Percentiles rank a stretch among this genome's conserved stretches.
phyloP scores from a whole-genome alignment of 2,329 filamentous ascomycete genomes.

The Sclerotinia subarctica region DNA sequence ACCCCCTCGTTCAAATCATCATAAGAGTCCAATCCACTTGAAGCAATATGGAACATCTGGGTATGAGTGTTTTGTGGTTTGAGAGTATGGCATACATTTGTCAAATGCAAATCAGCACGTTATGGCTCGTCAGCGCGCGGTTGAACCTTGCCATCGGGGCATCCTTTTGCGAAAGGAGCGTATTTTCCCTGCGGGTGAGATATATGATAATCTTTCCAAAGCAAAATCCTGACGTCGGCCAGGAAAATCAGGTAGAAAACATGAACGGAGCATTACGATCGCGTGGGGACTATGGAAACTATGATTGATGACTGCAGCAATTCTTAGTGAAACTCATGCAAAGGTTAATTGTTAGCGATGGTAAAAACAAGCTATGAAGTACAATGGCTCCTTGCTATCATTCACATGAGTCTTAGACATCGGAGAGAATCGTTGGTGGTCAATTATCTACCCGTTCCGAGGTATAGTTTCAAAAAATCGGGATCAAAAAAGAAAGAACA shows the following conservation, averaged over 20 bases:
- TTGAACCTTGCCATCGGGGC: neutral
- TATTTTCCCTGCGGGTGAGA: neutral
- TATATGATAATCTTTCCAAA: neutral
- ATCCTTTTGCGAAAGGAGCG: neutral
- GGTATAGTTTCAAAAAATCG: neutral
- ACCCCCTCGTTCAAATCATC: neutral
- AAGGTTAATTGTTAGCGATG: neutral
- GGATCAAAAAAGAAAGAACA: slow-evolving; percentile 1
- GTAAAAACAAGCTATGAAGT: neutral
- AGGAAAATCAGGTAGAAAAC: neutral
- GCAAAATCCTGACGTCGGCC: neutral
- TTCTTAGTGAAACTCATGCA: neutral
- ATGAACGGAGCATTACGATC: neutral
- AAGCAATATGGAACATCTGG: neutral
- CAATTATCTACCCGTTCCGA: slow-evolving; percentile 7
- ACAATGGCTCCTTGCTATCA: neutral
- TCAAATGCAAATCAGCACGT: neutral
- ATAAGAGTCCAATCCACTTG: neutral
- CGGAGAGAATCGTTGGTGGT: neutral
- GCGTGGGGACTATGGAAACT: slow-evolving; percentile 1
- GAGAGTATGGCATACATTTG: neutral
- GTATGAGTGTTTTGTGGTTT: neutral
- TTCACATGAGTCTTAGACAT: neutral
- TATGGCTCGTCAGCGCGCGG: neutral
- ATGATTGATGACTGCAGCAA: slow-evolving; percentile 8